Base-by-base conservation (phyloP, 2,329 filamentous ascomycete genomes). In the Teratosphaeria zuluensis region DNA sequence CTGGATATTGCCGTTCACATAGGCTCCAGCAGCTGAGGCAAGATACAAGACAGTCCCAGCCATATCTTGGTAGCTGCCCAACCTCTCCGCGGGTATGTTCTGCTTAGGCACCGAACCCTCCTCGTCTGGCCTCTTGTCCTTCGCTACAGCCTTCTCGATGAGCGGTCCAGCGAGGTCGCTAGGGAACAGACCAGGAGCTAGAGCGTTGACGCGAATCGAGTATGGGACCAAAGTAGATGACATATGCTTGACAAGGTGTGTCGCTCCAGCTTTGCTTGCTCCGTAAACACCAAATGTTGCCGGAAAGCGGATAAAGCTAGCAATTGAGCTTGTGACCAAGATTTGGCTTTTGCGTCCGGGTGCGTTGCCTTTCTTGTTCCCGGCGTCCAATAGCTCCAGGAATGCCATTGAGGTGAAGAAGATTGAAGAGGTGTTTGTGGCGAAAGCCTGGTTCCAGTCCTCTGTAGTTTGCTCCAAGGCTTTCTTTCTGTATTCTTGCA, bases 1-100 rank as follows among this genome's bases (percentile, higher is more conserved):
- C 35, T 86, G 74, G 21, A 86, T 77, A 59, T 79, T 80, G 2
- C 85, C 86, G 70, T 88, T 88, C 62, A 81, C 75, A 70, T 87
- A 89, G 7, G 81, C 81, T 0, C 85, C 87, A 1, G 85, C 85
- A 60, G 79, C 75, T 46, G 82, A 83, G 3, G 82, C 82, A 66
- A 89, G 74, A 74, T 84, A 89, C 56, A 90, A 69, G 52, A 88
- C 78, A 53, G 82, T 77, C 1, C 86, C 85, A 48, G 33, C 38
- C 42, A 56, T 48, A 12, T 53, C 52, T 31, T 81, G 73, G 56
- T 82, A 78, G 48, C 79, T 76, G 2, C 85, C 85, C 60, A 80
- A 75, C 52, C 85, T 75, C 46, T 78, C 78, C 11, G 83, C 73
- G 0, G 85, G 85, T 51, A 87, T 78, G 55, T 76, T 69, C 1